Percentiles rank a stretch among this genome's conserved stretches.
Evolutionary conservation across 257 asterid genomes (phyloP).

Genomic region (Eustoma russellianum): DNA sequence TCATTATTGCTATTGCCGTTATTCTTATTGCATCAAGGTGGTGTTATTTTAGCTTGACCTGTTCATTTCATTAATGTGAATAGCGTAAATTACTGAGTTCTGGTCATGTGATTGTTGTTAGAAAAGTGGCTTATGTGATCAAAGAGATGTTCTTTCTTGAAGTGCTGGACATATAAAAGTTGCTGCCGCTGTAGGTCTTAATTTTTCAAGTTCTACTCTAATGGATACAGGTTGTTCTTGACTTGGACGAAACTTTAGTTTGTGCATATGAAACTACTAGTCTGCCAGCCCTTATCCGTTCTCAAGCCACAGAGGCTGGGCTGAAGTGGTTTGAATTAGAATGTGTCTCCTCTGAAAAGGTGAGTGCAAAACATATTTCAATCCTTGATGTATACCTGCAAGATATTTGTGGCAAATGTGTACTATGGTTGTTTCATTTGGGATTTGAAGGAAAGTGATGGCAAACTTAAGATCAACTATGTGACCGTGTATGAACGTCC

Average conservation of each 20-base stretch:
- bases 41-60: no score
- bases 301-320: conserved; percentile 86
- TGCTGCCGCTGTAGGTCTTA: no score
- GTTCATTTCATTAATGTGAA: no score
- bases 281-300: conserved; percentile 54
- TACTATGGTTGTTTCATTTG: conserved; percentile 1
- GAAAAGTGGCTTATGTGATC: no score
- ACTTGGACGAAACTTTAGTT: conserved; percentile 54
- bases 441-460: conserved; percentile 49
- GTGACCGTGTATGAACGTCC: conserved; percentile 98
- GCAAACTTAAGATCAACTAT: conserved; percentile 81
- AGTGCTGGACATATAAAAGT: no score
- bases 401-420: neutral
- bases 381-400: neutral
- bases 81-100: no score
- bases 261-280: conserved; percentile 85
- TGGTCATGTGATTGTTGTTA: no score
- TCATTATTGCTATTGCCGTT: no score
- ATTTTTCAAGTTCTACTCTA: conserved; percentile 7
- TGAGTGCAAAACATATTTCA: conserved; percentile 12
- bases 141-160: no score
- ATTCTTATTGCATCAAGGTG: no score
- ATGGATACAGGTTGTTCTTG: conserved; percentile 74
- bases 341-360: conserved; percentile 55
- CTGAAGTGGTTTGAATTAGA: conserved; percentile 81